Conservation (phyloP, 202 grass and related monocot species). For the Panicum hallii region DNA sequence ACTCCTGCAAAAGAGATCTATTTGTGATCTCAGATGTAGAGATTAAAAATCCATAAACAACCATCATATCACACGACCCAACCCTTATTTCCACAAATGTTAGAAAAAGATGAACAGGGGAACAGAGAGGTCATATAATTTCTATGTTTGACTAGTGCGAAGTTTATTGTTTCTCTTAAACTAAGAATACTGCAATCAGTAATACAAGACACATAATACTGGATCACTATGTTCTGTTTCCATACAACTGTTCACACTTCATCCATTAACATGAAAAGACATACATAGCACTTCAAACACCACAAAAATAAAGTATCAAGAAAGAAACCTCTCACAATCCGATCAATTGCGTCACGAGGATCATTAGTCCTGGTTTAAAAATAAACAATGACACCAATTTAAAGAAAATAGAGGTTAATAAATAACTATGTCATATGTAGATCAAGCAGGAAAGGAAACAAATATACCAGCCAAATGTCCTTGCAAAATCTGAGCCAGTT, state of each 20-base stretch:
- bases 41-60: background rate
- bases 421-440: constrained; percentile 16
- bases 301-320: constrained; percentile 39
- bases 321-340: constrained; percentile 79
- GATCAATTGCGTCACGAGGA: constrained; percentile 81
- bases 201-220: background rate
- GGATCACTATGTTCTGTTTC: background rate
- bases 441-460: constrained; percentile 35
- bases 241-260: background rate
- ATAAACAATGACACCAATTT: constrained; percentile 36
- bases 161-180: constrained; percentile 8
- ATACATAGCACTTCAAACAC: constrained; percentile 5
- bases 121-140: background rate
- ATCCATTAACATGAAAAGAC: background rate
- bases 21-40: constrained; percentile 37
- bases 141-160: background rate
- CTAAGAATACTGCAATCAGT: background rate
- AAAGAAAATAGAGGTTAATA: constrained; percentile 13
- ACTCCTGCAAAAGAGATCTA: constrained; percentile 58
- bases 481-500: constrained; percentile 95
- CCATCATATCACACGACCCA: background rate
- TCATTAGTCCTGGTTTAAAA: constrained; percentile 79
- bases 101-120: background rate
- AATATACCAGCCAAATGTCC: constrained; percentile 88
- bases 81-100: background rate